Conservation (phyloP, 768 basidiomycete genomes). For the Pholiota microspora region DNA sequence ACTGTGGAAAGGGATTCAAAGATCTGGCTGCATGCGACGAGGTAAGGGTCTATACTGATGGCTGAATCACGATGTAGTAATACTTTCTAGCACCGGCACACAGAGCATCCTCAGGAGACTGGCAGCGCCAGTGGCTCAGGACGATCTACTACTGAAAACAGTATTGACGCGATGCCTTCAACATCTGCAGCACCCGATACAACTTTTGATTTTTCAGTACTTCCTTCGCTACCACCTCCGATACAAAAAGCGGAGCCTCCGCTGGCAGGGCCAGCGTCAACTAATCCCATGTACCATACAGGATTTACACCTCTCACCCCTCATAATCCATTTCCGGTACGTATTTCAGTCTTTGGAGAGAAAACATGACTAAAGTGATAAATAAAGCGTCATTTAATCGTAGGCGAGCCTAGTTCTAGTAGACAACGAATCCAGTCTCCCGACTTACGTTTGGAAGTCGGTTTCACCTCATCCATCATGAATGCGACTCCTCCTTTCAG, state of each 20-base stretch:
- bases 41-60: constrained; percentile 22
- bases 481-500: constrained; percentile 33
- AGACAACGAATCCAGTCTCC: no score
- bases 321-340: constrained; percentile 23
- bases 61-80: constrained; percentile 1
- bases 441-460: constrained; percentile 24
- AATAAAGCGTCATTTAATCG: constrained; percentile 21
- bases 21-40: constrained; percentile 31
- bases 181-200: background rate
- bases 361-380: background rate
- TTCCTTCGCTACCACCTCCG: background rate
- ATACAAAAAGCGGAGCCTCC: background rate
- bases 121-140: constrained; percentile 28
- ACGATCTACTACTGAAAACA: constrained; percentile 34
- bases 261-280: background rate
- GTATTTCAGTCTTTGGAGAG: background rate
- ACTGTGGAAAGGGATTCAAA: constrained; percentile 42
- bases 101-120: constrained; percentile 23
- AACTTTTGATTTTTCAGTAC: background rate
- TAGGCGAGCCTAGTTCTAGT: constrained; percentile 19
- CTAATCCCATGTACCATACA: constrained; percentile 20
- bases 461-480: constrained; percentile 29
- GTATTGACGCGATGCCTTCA: constrained; percentile 28
- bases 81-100: constrained; percentile 29
- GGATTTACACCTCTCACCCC: constrained; percentile 26